Base-by-base conservation (phyloP, 169 alveolate species). In the Babesia bigemina region DNA sequence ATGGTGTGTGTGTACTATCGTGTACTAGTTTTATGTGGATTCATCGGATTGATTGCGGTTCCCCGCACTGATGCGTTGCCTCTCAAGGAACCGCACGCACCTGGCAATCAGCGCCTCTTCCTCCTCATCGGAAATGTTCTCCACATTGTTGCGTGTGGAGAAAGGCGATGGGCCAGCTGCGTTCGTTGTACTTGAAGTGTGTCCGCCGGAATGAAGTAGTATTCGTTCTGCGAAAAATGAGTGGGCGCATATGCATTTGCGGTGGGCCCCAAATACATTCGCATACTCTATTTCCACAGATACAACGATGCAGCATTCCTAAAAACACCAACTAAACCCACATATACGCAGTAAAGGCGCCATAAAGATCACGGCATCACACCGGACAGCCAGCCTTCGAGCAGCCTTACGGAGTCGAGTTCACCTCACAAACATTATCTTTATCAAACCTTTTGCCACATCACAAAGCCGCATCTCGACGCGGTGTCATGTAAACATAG, bases 21-120 rank as follows among this genome's bases (percentile, higher is more conserved):
- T 16, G 17, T 59, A 17, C 10, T 29, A 33, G 50, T 36, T 45
- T 4, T 36, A 11, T 48, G 53, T 29, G 26, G 11, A 1, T 61
- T 33, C 36, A 24, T 29, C 28, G 74, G 63, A 65, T 14, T 65
- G 49, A 45, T 36, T 33, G 6, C 28, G 12, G 61, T 45, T 26
- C 28, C 29, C 26, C 14, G 26, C n/a, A 2, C 49, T 42, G 70
- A 17, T 61, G 36, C 42, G 42, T 29, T 36, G 33, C 52, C 55
- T n/a, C 45, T 45, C 74, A 8, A 65, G 74, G 74, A 45, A 65
- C 47, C 26, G 49, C 33, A 65, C 59, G 22, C 74, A 65, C 19
- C 16, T 65, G 62, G 74, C 74, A 33, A 65, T 22, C 16, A 65
- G 36, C 29, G 60, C 74, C 4, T 65, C 74, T 22, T 65, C 61